Conservation (phyloP, 371 early-diverging fungal genomes). For the Mucor sp. region DNA sequence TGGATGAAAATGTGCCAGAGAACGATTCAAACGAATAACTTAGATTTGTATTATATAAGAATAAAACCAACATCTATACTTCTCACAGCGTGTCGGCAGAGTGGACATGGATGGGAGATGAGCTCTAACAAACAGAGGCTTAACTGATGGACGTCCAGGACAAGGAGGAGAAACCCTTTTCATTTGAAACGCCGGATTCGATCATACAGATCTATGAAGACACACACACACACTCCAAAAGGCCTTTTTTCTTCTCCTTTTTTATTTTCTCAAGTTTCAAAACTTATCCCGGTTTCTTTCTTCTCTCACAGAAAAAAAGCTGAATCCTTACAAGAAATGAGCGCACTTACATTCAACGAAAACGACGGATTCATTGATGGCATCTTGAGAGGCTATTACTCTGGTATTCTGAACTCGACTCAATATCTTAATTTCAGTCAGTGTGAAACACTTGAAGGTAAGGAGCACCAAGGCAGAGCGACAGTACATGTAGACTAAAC, state of each 20-base stretch:
- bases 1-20: neutral
- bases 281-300: neutral
- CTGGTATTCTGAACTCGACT: constrained; percentile 77
- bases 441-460: constrained; percentile 98
- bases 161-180: neutral
- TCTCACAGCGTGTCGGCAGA: no score
- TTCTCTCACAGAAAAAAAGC: neutral
- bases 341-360: constrained; percentile 77
- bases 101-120: no score
- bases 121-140: no score
- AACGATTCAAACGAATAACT: neutral
- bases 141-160: no score
- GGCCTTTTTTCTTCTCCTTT: neutral
- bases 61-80: neutral
- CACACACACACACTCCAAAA: neutral
- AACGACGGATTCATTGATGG: constrained; percentile 95
- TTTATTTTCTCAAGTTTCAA: neutral
- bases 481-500: neutral
- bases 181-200: neutral
- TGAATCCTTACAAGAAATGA: constrained; percentile 58
- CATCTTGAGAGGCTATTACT: constrained; percentile 93
- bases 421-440: constrained; percentile 95
- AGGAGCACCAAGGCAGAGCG: neutral
- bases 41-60: neutral
- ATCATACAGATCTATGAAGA: neutral